Conservation (phyloP, 2,329 filamentous ascomycete genomes). For the Fusarium pseudocircinatum region DNA sequence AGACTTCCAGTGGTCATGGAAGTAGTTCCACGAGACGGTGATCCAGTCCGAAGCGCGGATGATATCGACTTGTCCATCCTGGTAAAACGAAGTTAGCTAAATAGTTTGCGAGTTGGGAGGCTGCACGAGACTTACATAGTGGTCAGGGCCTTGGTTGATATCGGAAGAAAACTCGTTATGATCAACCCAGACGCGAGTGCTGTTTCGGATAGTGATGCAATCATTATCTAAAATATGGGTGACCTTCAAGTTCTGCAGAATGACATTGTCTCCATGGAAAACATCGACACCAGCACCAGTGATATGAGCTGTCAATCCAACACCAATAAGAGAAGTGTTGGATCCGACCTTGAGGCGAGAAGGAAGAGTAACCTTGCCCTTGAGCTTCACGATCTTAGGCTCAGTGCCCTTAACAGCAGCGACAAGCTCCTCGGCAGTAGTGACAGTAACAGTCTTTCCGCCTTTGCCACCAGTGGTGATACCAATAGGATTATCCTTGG, state of each 20-base stretch:
- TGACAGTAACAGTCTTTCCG: slow-evolving; percentile 59
- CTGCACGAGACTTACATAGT: slow-evolving; percentile 39
- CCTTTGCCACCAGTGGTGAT: slow-evolving; percentile 53
- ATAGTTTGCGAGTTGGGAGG: too few relatives aligned
- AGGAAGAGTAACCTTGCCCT: slow-evolving; percentile 45
- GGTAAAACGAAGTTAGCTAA: rapidly evolving
- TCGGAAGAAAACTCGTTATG: slow-evolving; percentile 59
- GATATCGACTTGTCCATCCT: slow-evolving; percentile 59
- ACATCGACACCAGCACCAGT: slow-evolving; percentile 50
- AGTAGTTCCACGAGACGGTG: slow-evolving; percentile 60
- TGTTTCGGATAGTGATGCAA: slow-evolving; percentile 55
- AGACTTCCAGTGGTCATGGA: slow-evolving; percentile 60
- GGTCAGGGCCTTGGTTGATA: slow-evolving; percentile 51
- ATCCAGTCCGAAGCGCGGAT: slow-evolving; percentile 56
- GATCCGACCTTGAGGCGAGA: slow-evolving; percentile 55
- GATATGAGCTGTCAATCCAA: slow-evolving; percentile 48
- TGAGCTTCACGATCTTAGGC: slow-evolving; percentile 55
- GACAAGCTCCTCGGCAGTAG: slow-evolving; percentile 53
- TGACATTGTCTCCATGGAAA: slow-evolving; percentile 50
- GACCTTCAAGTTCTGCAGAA: slow-evolving; percentile 52
- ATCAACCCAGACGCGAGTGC: slow-evolving; percentile 58
- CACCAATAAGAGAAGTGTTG: slow-evolving; percentile 56
- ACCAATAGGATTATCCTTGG: slow-evolving; percentile 50
- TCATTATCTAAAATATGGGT: slow-evolving; percentile 52
- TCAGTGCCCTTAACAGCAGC: slow-evolving; percentile 55